These are phyloP conservation scores for Lactarius sp. DNA, from an alignment of 768 basidiomycete species.

Conservation along the genomic window DNA sequence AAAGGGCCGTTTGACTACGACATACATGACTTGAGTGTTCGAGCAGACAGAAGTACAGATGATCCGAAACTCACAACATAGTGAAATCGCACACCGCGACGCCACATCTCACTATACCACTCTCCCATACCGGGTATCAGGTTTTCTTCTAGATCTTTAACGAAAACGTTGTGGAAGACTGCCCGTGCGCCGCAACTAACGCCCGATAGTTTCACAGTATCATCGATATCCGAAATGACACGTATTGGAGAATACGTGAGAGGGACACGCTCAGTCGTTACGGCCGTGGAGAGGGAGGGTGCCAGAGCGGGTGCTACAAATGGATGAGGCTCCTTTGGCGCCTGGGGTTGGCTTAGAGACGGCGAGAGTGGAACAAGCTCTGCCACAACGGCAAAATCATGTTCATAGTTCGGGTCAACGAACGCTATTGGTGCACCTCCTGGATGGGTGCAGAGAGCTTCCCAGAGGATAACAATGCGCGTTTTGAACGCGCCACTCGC, in stretches of 20 bases:
- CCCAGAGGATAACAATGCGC: constrained; percentile 62
- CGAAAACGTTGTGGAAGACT: constrained; percentile 90
- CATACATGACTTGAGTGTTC: background rate
- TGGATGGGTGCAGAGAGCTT: constrained; percentile 59
- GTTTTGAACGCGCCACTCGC: constrained; percentile 71
- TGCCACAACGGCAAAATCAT: constrained; percentile 52
- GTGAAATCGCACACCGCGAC: constrained; percentile 71
- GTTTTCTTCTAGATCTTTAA: constrained; percentile 72
- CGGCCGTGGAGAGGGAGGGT: constrained; percentile 19
- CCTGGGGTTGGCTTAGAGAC: constrained; percentile 26
- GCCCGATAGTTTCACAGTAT: constrained; percentile 80
- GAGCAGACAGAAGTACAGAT: background rate
- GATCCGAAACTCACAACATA: constrained; percentile 64
- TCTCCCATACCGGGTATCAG: constrained; percentile 79
- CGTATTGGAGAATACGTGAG: constrained; percentile 63
- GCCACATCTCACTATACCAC: constrained; percentile 70
- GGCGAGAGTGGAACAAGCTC: constrained; percentile 41
- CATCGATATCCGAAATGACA: constrained; percentile 91
- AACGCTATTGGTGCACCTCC: constrained; percentile 52
- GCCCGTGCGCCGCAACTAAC: constrained; percentile 74
- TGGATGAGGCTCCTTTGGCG: constrained; percentile 8
- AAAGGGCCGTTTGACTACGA: constrained; percentile 81
- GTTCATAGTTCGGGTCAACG: constrained; percentile 40
- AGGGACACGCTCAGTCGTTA: constrained; percentile 30
- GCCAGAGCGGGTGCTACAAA: background rate